These are phyloP conservation scores for Septoria linicola DNA, from an alignment of 2,329 filamentous ascomycete genomes.

Conservation along the genomic window DNA sequence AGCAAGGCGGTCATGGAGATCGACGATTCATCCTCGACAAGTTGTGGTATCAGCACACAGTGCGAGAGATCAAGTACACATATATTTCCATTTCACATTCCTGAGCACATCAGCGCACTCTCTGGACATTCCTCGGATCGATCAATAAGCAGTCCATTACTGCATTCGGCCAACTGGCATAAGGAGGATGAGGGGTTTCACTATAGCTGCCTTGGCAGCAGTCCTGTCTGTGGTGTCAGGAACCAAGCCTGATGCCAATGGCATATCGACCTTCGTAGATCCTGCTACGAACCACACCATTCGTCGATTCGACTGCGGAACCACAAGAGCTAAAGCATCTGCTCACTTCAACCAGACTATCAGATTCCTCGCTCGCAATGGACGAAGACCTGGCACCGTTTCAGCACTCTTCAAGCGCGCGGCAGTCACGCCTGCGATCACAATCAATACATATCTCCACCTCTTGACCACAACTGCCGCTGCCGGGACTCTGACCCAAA, in stretches of 20 bases:
- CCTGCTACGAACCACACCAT: constrained; percentile 30
- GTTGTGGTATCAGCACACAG: not conserved
- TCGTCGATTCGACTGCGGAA: constrained; percentile 47
- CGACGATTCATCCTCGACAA: not conserved
- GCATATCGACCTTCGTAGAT: constrained; percentile 28
- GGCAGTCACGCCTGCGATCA: constrained; percentile 34
- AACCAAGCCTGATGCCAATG: constrained; percentile 2
- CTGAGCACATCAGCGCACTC: constrained; percentile 2
- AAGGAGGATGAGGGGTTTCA: constrained; percentile 29
- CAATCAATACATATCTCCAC: constrained; percentile 48
- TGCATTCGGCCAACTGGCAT: constrained; percentile 21
- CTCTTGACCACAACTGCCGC: constrained; percentile 43
- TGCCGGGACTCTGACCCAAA: constrained; percentile 41
- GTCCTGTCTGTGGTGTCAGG: constrained; percentile 21
- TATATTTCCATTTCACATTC: constrained; percentile 24
- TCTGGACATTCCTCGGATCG: constrained; percentile 20
- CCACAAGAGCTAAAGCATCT: constrained; percentile 39
- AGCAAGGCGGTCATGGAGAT: not conserved
- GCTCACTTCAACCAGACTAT: constrained; percentile 43
- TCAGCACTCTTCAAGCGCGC: constrained; percentile 29
- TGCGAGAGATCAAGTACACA: not conserved
- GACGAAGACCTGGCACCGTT: constrained; percentile 18
- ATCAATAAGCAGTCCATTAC: constrained; percentile 14
- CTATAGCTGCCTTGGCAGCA: constrained; percentile 25
- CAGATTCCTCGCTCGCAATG: constrained; percentile 36